Base-by-base conservation (phyloP, 768 basidiomycete species). In the Rubroboletus pulcherrimus region DNA sequence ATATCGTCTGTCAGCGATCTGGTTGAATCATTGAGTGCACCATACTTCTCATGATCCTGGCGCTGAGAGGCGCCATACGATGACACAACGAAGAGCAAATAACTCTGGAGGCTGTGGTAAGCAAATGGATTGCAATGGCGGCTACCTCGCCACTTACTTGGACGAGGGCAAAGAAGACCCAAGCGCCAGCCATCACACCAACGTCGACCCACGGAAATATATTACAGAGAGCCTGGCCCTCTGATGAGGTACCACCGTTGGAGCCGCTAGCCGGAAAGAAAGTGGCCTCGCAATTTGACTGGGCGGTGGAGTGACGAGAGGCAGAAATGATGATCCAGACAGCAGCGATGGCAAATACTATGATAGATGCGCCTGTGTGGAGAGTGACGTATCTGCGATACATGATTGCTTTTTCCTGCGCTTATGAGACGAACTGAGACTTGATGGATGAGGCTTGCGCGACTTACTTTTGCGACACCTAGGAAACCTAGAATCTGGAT, bases 201-300 rank as follows among this genome's bases (percentile, higher is more conserved):
- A 97, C 77, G 63, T 91, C 89, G 10, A 92, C 89, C 91, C 93
- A 97, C 5, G 93, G 79, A 67, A 98, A 96, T 52, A 97, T 87
- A 45, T 86, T 77, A 73, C 97, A 99, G 24, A 98, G 78, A 6
- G 81, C 84, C 35, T 85, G 70, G 7, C 85, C 89, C 68, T 92
- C 81, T 37, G 70, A 63, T 14, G 71, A 65, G 5, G 65, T 63
- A 33, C 71, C 68, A 48, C 71, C 60, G 55, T 62, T 66, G 12
- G 73, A 71, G 5, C 65, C 48, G 31, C 72, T 65, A 7, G 63
- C 49, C 17, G 75, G 65, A 67, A 85, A 89, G 74, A 83, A 89
- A 41, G 78, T 71, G 4, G 59, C 49, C 55, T 85, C 73, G 68
- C 96, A 99, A 3, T 78, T 77, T 2, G 75, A 61, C 61, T 89